Conservation (phyloP, 2,329 filamentous ascomycete species). For the Juglanconis sp. region DNA sequence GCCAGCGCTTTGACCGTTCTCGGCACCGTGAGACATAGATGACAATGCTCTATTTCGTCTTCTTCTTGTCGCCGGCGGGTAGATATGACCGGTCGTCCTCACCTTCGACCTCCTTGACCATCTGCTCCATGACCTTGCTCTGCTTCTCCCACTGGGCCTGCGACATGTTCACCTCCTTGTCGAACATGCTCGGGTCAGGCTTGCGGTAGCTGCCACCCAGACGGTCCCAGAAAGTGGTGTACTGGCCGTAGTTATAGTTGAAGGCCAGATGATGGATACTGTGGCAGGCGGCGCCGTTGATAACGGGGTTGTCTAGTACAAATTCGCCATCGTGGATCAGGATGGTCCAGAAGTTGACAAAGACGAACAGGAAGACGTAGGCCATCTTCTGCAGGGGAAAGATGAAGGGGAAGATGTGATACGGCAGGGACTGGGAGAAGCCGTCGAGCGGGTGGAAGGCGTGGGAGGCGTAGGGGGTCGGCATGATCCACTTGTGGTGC, state of each 20-base stretch:
- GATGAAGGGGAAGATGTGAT: conserved; percentile 89
- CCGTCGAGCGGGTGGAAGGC: conserved; percentile 95
- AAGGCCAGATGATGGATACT: conserved; percentile 86
- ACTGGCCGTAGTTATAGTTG: conserved; percentile 93
- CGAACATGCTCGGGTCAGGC: conserved; percentile 82
- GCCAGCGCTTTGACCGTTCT: too few species aligned
- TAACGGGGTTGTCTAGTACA: conserved; percentile 80
- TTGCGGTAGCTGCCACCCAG: conserved; percentile 81
- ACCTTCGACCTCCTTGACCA: conserved; percentile 69
- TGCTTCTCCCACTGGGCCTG: conserved; percentile 77
- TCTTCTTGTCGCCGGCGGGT: conserved; percentile 41
- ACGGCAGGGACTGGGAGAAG: conserved; percentile 82
- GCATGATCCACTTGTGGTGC: conserved; percentile 99
- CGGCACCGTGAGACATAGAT: not conserved
- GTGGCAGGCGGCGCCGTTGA: conserved; percentile 94
- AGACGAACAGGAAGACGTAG: conserved; percentile 80
- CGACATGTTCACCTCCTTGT: conserved; percentile 81
- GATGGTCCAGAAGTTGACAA: conserved; percentile 96
- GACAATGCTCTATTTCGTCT: conserved; percentile 34
- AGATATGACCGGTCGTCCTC: conserved; percentile 50
- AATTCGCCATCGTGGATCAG: conserved; percentile 97
- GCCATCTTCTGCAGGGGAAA: conserved; percentile 91
- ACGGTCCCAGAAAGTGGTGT: conserved; percentile 88
- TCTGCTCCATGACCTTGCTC: conserved; percentile 69
- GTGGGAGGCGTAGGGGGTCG: conserved; percentile 85